These are phyloP conservation scores for Eimeria necatrix DNA, from an alignment of 169 alveolate genomes.

Conservation along the genomic window DNA sequence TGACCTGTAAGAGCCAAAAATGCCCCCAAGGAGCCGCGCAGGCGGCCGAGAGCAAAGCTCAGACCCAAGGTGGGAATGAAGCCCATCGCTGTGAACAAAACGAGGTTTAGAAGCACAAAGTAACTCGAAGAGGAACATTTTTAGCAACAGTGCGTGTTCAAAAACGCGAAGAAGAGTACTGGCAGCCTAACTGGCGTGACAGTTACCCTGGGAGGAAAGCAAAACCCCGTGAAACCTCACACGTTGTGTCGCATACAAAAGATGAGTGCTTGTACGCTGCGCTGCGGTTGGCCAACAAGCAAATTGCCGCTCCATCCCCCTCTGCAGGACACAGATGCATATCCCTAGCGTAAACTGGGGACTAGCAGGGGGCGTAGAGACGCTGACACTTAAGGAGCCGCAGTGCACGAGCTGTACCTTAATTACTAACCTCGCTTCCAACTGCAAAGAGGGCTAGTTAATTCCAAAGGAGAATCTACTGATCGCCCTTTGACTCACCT, in stretches of 20 bases:
- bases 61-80: conserved; percentile 50
- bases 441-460: not conserved
- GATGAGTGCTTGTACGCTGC: conserved; percentile 53
- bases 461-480: no score
- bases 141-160: no score
- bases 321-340: not conserved
- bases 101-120: not conserved
- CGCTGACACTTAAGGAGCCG: not conserved
- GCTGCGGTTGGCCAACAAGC: conserved; percentile 55
- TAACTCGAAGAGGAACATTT: no score
- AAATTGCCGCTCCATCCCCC: conserved; percentile 23
- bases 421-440: not conserved
- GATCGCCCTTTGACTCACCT: not conserved
- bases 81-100: conserved; percentile 19
- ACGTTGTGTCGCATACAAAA: conserved; percentile 41
- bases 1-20: conserved; percentile 61
- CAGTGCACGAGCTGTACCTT: not conserved
- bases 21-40: conserved; percentile 35
- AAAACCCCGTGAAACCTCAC: not conserved
- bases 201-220: no score
- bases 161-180: no score
- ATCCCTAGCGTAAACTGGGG: not conserved
- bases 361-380: not conserved
- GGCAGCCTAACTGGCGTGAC: no score
- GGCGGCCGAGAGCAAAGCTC: conserved; percentile 22